Conservation (phyloP, 2,329 filamentous ascomycete genomes). For the Aspergillus ruber region DNA sequence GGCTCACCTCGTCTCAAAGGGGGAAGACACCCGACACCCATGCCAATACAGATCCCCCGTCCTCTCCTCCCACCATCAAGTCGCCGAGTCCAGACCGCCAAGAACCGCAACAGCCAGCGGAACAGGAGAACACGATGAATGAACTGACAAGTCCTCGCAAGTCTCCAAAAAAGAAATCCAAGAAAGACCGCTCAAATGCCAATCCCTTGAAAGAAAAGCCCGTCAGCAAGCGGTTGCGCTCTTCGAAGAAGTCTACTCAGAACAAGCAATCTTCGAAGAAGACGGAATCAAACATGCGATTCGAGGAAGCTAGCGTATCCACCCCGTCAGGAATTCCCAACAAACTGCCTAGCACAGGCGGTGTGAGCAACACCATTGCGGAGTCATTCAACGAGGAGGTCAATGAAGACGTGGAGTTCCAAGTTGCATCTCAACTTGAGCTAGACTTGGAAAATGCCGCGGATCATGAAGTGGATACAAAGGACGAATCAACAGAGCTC, state of each 20-base stretch:
- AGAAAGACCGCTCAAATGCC: neutral
- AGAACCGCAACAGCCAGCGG: constrained; percentile 1
- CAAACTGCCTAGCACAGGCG: neutral
- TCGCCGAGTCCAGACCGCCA: constrained; percentile 16
- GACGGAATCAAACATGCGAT: neutral
- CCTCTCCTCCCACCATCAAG: constrained; percentile 29
- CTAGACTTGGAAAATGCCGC: constrained; percentile 37
- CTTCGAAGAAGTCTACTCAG: constrained; percentile 13
- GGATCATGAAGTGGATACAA: constrained; percentile 18
- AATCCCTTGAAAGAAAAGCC: constrained; percentile 8
- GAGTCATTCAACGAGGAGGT: constrained; percentile 26
- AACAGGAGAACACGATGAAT: constrained; percentile 2
- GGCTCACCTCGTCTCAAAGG: constrained; percentile 23
- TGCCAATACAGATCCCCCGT: constrained; percentile 24
- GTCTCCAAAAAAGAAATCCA: constrained; percentile 5
- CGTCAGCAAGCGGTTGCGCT: constrained; percentile 18
- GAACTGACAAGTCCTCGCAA: neutral
- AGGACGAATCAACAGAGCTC: constrained; percentile 3
- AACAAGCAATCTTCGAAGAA: constrained; percentile 2
- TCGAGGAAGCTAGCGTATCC: neutral
- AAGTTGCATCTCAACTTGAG: constrained; percentile 41
- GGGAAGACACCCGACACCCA: constrained; percentile 16
- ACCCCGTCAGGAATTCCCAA: constrained; percentile 6
- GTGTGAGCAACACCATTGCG: neutral
- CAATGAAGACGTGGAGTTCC: constrained; percentile 35